Conservation (phyloP, 2,329 filamentous ascomycete genomes). For the Aspergillus quadricinctus region DNA sequence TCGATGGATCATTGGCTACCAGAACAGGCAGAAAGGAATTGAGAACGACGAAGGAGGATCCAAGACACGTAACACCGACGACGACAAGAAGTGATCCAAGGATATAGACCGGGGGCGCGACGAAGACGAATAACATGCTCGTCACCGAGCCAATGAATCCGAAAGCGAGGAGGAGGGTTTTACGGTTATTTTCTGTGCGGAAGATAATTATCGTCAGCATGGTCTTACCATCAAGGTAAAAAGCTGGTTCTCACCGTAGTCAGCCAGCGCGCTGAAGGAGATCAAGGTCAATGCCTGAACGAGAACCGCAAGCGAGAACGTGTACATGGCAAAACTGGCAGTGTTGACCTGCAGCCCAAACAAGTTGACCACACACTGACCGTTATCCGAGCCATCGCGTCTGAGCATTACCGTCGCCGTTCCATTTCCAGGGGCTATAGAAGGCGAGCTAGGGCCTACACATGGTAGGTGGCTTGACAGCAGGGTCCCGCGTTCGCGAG, state of each 20-base stretch:
- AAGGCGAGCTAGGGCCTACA: constrained; percentile 22
- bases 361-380: constrained; percentile 29
- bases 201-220: constrained; percentile 1
- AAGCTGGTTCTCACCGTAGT: constrained; percentile 64
- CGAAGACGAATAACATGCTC: constrained; percentile 81
- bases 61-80: constrained; percentile 82
- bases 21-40: constrained; percentile 89
- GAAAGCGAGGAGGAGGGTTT: constrained; percentile 75
- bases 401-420: constrained; percentile 10
- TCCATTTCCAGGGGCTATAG: constrained; percentile 12
- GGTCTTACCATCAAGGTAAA: not conserved
- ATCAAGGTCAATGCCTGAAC: constrained; percentile 83
- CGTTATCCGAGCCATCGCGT: constrained; percentile 20
- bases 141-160: constrained; percentile 71
- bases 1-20: constrained; percentile 70
- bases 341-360: constrained; percentile 33
- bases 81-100: constrained; percentile 77
- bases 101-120: constrained; percentile 70
- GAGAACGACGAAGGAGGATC: constrained; percentile 83
- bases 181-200: constrained; percentile 54
- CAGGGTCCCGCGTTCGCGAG: constrained; percentile 83
- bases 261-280: constrained; percentile 59
- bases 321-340: constrained; percentile 51
- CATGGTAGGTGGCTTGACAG: constrained; percentile 40
- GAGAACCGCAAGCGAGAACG: constrained; percentile 82